Base-by-base conservation (phyloP, 2,329 filamentous ascomycete species). In the Ustulina deusta region DNA sequence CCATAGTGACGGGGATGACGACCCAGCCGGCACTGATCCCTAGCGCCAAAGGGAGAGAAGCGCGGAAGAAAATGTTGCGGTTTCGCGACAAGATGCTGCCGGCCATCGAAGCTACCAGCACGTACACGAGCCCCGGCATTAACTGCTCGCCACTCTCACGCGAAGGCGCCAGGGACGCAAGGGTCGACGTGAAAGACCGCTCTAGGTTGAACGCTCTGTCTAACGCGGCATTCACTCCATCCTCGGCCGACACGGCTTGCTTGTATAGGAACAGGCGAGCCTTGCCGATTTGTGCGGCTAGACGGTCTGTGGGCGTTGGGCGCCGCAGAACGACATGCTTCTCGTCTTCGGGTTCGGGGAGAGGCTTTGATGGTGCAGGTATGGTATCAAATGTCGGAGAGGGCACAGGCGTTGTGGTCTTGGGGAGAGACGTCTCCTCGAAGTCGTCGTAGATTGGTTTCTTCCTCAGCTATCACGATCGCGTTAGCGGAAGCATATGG, bases 71-170 rank as follows among this genome's bases (percentile, higher is more conserved):
- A 70, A 98, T 86, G 80, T 92, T 94, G 74, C 95, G 90, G 84
- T 97, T 97, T 71, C 95, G 90, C 63, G 93, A 89, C 63, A 97
- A 84, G 79, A 99, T 98, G 80, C 90, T 94, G 74, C 95, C 96
- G 40, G 96, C 93, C 94, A 99, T 97, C 75, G 93, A 90, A 48
- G 94, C 91, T 55, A 99, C 94, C 34, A 97, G 87, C 54, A 98
- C 94, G 83, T 98, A 98, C 73, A 98, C 89, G 67, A 90, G 86
- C 29, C 95, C 95, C 38, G 96, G 96, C 82, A 98, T 90, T 64
- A 99, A 87, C 78, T 90, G 90, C 85, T 99, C 96, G 79, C 92
- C 93, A 68, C 90, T 93, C 81, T 95, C 91, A 76, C 90, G 91
- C 42, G 94, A 85, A 34, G 96, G 96, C 22, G 94, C 96, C 44